Evolutionary conservation across 2,329 filamentous ascomycete genomes (phyloP).

Genomic region (Talaromyces sp.): DNA sequence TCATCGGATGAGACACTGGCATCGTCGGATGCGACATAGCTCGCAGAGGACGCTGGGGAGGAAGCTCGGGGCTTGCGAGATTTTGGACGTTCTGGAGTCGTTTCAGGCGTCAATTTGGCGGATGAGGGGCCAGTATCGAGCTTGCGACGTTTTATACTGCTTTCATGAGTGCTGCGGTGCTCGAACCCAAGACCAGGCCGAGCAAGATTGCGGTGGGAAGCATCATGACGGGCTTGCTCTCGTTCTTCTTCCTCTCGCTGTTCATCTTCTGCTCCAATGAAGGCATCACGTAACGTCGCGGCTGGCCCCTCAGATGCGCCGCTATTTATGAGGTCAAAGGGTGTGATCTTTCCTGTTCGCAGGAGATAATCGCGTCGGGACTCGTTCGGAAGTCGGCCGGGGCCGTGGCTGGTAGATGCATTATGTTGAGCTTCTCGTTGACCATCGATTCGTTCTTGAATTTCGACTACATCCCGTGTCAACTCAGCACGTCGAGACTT

Average conservation of each 20-base stretch:
- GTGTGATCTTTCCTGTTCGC: slow-evolving; percentile 95
- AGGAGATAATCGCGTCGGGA: slow-evolving; percentile 87
- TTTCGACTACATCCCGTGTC: slow-evolving; percentile 75
- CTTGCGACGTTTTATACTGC: slow-evolving; percentile 41
- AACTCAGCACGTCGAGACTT: slow-evolving; percentile 66
- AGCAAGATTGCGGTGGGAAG: slow-evolving; percentile 70
- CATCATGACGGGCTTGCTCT: slow-evolving; percentile 38
- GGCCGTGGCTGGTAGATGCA: slow-evolving; percentile 46
- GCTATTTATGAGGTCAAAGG: slow-evolving; percentile 78
- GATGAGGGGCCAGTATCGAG: slow-evolving; percentile 16
- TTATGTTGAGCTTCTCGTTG: slow-evolving; percentile 63
- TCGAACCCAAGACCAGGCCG: slow-evolving; percentile 70
- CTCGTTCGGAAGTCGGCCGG: slow-evolving; percentile 71
- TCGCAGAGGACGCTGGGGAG: slow-evolving; percentile 27
- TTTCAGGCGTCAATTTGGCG: not conserved
- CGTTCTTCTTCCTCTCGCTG: slow-evolving; percentile 54
- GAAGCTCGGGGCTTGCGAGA: not conserved
- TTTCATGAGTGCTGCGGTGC: slow-evolving; percentile 34
- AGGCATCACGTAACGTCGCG: slow-evolving; percentile 72
- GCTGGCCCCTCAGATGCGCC: slow-evolving; percentile 61
- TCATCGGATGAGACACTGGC: slow-evolving; percentile 39
- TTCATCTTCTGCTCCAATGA: slow-evolving; percentile 80
- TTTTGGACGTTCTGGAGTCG: not conserved
- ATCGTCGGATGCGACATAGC: slow-evolving; percentile 37
- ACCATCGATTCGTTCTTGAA: slow-evolving; percentile 77